Evolutionary conservation across 2,329 filamentous ascomycete genomes (phyloP), one percentile per base, ranked within the genome.

Genomic region (Fusarium guadeloupense): DNA sequence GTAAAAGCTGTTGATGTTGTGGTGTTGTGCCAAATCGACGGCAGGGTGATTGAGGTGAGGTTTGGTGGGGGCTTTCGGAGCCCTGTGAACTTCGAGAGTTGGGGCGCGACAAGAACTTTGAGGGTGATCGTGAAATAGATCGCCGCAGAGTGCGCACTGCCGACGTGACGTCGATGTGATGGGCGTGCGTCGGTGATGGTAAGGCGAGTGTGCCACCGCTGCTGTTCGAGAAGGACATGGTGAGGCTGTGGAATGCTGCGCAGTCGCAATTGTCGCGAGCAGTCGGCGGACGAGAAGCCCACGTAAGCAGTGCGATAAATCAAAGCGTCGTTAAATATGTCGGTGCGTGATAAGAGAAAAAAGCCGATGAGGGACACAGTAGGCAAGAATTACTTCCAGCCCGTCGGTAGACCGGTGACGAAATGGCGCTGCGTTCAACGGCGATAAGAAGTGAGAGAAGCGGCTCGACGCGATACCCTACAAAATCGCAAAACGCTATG

Each of bases 61-160:
- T 68, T 45, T 73, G 74, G 39, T 80, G 77, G 50, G 86, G 85
- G 61, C 73, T 72, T 28, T 83, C 77, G 13, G 81, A 79, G 53
- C 74, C 77, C 31, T 81, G 77, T 13, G 81, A 81, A 54, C 72
- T 77, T 59, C 81, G 78, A 1, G 83, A 83, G 38, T 75, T 75
- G 39, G 78, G 74, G 61, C 82, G 80, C 44, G 76, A 74, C 30
- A 96, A 79, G 52, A 95, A 94, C 75, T 95, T 96, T 26, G 94
- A 97, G 10, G 94, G 94, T n/a, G 94, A 97, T 69, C 93, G 86
- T 53, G 93, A 97, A 62, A 97, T 83, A 21, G 94, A 97, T 68
- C 92, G 90, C 64, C 93, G 86, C 54, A 97, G 82, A 70, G 92
- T 91, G 72, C 92, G 86, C 62, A 97, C 90, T 55, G 91, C 89